These are phyloP conservation scores for Hericium alpestre DNA, from an alignment of 768 basidiomycete species.

Conservation along the genomic window DNA sequence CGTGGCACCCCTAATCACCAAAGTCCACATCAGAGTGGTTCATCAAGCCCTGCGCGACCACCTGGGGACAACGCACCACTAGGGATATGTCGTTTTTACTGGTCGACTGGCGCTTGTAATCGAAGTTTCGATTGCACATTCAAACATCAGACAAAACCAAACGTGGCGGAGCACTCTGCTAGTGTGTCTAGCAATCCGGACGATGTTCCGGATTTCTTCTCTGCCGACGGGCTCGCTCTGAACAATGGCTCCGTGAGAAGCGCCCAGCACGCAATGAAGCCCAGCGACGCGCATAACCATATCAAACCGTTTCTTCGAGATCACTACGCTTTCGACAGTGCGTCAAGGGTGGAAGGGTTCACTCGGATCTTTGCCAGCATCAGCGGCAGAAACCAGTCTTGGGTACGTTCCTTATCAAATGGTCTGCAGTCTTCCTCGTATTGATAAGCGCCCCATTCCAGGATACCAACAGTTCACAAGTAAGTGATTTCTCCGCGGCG, in stretches of 20 bases:
- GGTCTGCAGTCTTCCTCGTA: background rate
- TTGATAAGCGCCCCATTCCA: background rate
- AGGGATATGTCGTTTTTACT: constrained; percentile 20
- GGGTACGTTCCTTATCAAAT: constrained; percentile 11
- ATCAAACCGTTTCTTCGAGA: constrained; percentile 16
- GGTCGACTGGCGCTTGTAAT: constrained; percentile 19
- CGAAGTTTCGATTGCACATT: constrained; percentile 19
- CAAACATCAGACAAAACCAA: constrained; percentile 14
- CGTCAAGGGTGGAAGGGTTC: constrained; percentile 18
- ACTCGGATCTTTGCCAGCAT: constrained; percentile 16
- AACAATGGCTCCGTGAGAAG: constrained; percentile 10
- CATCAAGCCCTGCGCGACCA: background rate
- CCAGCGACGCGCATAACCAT: constrained; percentile 19
- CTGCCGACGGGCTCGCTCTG: constrained; percentile 12
- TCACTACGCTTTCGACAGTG: constrained; percentile 16
- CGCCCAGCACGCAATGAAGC: constrained; percentile 8
- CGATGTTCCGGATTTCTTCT: constrained; percentile 14
- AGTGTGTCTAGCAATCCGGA: background rate
- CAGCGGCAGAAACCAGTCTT: constrained; percentile 15
- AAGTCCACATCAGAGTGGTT: background rate
- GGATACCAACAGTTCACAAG: constrained; percentile 20
- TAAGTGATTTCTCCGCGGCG: constrained; percentile 1
- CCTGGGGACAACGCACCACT: constrained; percentile 10
- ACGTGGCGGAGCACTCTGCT: background rate
- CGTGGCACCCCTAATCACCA: background rate